phyloP scores from a whole-genome alignment of 2,329 filamentous ascomycete species.

The Hypoxylon sp. region DNA sequence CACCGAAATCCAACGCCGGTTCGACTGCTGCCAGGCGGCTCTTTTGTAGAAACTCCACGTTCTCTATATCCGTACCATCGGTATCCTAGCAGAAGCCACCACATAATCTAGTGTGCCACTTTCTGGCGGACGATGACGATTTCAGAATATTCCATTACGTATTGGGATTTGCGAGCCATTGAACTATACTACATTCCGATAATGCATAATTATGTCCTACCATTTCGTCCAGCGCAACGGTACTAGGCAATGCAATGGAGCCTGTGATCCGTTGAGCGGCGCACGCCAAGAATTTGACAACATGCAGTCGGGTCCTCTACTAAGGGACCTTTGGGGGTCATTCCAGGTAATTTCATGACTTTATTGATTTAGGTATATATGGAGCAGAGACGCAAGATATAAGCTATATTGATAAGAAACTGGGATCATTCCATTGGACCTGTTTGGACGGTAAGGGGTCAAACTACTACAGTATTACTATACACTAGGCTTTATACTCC shows the following conservation, averaged over 20 bases:
- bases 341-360: background rate
- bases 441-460: background rate
- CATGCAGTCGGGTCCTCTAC: background rate
- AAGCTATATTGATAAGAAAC: background rate
- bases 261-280: background rate
- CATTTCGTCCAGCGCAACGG: background rate
- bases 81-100: background rate
- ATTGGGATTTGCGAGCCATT: background rate
- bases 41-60: background rate
- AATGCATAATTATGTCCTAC: background rate
- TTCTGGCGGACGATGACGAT: background rate
- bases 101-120: background rate
- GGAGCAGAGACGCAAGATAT: background rate
- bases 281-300: background rate
- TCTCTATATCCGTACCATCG: background rate
- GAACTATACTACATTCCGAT: background rate
- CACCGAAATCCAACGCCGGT: background rate
- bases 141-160: background rate
- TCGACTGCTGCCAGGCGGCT: background rate
- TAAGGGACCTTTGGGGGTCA: background rate
- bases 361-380: background rate
- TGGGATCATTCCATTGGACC: background rate
- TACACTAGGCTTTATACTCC: background rate
- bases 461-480: background rate
- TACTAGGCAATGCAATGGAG: background rate